Evolutionary conservation across 495 filamentous ascomycete species (phyloP).

Genomic region (Chaetomium tenue): DNA sequence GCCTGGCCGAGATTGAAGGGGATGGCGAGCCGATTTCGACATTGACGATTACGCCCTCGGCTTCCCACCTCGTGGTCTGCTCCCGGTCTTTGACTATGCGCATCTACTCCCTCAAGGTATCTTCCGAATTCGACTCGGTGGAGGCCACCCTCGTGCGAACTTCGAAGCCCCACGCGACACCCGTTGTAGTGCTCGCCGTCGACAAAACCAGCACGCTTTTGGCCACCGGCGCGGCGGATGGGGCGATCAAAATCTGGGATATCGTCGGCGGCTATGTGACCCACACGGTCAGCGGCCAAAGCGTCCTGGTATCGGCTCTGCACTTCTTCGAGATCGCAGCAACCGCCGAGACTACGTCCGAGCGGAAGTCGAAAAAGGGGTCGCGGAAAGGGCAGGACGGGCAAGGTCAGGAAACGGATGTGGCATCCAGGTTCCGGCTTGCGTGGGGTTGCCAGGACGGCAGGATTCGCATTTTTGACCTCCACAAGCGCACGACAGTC

Average conservation of each 20-base stretch:
- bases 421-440: conserved; percentile 64
- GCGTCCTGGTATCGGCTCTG: conserved; percentile 84
- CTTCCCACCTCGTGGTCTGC: conserved; percentile 82
- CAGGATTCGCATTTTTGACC: conserved; percentile 85
- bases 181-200: conserved; percentile 77
- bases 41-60: conserved; percentile 80
- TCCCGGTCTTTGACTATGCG: conserved; percentile 93
- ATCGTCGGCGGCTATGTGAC: conserved; percentile 87
- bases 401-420: conserved; percentile 46
- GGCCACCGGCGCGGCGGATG: conserved; percentile 89
- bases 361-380: conserved; percentile 38
- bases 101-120: conserved; percentile 70
- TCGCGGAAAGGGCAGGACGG: conserved; percentile 49
- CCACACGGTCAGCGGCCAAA: conserved; percentile 90
- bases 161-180: conserved; percentile 84
- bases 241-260: conserved; percentile 94
- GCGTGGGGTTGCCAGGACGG: conserved; percentile 93
- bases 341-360: conserved; percentile 32
- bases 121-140: conserved; percentile 54
- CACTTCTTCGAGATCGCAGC: conserved; percentile 79
- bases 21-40: conserved; percentile 92
- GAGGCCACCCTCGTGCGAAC: conserved; percentile 69
- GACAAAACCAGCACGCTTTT: conserved; percentile 86
- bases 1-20: conserved; percentile 84
- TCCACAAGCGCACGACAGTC: conserved; percentile 74